A percentile compares a stretch with the other conserved stretches of the same genome.
Evolutionary conservation across 1,139 yeast genomes (phyloP).

Genomic region (Geotrichum bryndzae): DNA sequence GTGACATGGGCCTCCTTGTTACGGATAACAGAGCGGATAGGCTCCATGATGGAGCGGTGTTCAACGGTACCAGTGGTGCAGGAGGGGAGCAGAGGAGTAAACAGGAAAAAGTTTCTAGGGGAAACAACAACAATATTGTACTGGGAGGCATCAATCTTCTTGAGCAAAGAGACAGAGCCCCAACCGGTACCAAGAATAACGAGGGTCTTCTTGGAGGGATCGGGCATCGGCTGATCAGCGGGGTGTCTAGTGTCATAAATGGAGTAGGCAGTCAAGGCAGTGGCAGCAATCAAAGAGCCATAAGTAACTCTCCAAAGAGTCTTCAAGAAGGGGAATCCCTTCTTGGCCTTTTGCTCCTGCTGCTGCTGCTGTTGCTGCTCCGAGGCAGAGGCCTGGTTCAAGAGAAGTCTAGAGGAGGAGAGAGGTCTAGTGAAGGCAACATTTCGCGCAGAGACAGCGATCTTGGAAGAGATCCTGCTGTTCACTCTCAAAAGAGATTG

Average conservation of each 20-base stretch:
- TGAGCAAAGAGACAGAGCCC: slow-evolving; percentile 56
- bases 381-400: neutral
- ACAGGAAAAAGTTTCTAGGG: slow-evolving; percentile 90
- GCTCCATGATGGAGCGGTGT: slow-evolving; percentile 82
- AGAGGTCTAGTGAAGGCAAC: neutral
- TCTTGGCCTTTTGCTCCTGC: slow-evolving; percentile 1
- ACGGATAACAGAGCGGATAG: slow-evolving; percentile 69
- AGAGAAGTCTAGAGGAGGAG: slow-evolving; percentile 6
- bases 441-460: neutral
- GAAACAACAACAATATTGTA: slow-evolving; percentile 87
- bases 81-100: slow-evolving; percentile 89
- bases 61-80: slow-evolving; percentile 93
- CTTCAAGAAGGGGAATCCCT: slow-evolving; percentile 23
- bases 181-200: slow-evolving; percentile 92
- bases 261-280: slow-evolving; percentile 33
- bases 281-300: slow-evolving; percentile 28
- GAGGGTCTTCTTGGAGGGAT: slow-evolving; percentile 71
- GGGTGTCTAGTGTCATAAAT: slow-evolving; percentile 38
- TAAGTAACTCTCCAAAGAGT: slow-evolving; percentile 34
- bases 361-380: neutral
- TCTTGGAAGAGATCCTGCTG: neutral
- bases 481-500: slow-evolving; percentile 7
- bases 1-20: slow-evolving; percentile 71
- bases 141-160: slow-evolving; percentile 75
- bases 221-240: slow-evolving; percentile 33